A percentile compares a stretch with the other conserved stretches of the same genome.
Evolutionary conservation across 2,329 filamentous ascomycete species (phyloP).

Genomic region (Corniculantispora saksenae): DNA sequence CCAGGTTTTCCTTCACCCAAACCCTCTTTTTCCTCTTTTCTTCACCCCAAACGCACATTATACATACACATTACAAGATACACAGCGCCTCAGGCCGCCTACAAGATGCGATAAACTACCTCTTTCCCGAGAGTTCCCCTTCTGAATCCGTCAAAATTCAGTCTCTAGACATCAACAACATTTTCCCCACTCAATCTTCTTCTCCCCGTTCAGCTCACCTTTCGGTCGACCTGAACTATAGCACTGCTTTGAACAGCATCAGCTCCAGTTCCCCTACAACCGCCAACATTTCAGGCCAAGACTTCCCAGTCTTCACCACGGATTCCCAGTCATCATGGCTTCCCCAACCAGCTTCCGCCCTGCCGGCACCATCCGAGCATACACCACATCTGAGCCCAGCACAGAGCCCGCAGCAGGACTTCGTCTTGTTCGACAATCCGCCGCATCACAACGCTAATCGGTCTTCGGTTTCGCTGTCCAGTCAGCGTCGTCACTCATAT

Average conservation of each 20-base stretch:
- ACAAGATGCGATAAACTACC: constrained; percentile 62
- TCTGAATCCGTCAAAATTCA: constrained; percentile 54
- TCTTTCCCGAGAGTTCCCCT: constrained; percentile 39
- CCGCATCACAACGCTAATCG: constrained; percentile 40
- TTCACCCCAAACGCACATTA: constrained; percentile 34
- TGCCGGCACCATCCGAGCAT: constrained; percentile 63
- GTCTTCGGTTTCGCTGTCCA: constrained; percentile 40
- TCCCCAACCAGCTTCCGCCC: constrained; percentile 66
- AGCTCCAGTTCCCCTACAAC: constrained; percentile 58
- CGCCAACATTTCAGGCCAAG: constrained; percentile 64
- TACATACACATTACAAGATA: constrained; percentile 36
- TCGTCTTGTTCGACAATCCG: constrained; percentile 71
- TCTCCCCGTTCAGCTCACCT: constrained; percentile 49
- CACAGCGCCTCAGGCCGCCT: constrained; percentile 40
- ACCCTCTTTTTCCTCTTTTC: constrained; percentile 35
- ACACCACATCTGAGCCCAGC: constrained; percentile 54
- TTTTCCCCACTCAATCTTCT: constrained; percentile 49
- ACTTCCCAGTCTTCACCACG: constrained; percentile 79
- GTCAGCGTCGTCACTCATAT: constrained; percentile 48
- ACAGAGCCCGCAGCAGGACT: constrained; percentile 64
- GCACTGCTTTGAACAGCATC: constrained; percentile 58
- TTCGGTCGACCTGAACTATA: constrained; percentile 69
- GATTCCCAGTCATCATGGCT: constrained; percentile 80
- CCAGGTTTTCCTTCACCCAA: constrained; percentile 27
- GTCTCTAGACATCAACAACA: constrained; percentile 43